A percentile compares a stretch with the other conserved stretches of the same genome.
Evolutionary conservation across 2,329 filamentous ascomycete genomes (phyloP).

Genomic region (Stagonosporopsis tanaceti): DNA sequence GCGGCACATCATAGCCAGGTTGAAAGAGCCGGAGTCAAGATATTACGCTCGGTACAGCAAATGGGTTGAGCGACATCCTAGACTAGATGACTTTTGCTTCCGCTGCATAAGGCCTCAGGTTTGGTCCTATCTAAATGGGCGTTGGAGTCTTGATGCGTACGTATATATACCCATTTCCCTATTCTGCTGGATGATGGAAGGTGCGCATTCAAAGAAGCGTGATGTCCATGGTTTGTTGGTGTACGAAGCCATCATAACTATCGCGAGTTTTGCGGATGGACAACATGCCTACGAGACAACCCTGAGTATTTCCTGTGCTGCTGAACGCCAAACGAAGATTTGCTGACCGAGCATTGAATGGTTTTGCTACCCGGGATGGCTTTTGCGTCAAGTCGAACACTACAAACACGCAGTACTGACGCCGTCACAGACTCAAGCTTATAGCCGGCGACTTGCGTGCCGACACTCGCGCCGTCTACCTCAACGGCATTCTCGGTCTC

Average conservation of each 20-base stretch:
- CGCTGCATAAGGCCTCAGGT: conserved; percentile 32
- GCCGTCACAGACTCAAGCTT: conserved; percentile 21
- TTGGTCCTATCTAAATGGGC: conserved; percentile 30
- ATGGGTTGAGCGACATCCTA: conserved; percentile 31
- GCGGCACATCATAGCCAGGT: conserved; percentile 25
- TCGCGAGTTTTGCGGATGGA: background rate
- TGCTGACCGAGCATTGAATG: background rate
- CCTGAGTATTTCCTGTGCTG: too few species aligned
- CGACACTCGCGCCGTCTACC: conserved; percentile 36
- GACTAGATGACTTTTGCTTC: conserved; percentile 30
- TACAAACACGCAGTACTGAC: background rate
- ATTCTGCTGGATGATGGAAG: background rate
- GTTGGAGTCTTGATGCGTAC: conserved; percentile 31
- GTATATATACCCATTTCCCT: background rate
- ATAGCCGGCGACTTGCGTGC: conserved; percentile 36
- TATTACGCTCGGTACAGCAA: conserved; percentile 28
- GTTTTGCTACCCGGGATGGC: background rate
- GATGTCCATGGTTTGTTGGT: background rate
- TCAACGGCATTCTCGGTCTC: conserved; percentile 35
- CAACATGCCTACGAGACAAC: background rate
- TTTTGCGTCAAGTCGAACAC: background rate
- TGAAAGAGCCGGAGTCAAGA: conserved; percentile 27
- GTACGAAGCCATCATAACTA: background rate
- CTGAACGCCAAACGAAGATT: background rate
- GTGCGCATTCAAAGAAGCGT: background rate